Percentiles rank a stretch among this genome's conserved stretches.
Conservation (phyloP, 208 protist species). For the Hexamita inflata region DNA sequence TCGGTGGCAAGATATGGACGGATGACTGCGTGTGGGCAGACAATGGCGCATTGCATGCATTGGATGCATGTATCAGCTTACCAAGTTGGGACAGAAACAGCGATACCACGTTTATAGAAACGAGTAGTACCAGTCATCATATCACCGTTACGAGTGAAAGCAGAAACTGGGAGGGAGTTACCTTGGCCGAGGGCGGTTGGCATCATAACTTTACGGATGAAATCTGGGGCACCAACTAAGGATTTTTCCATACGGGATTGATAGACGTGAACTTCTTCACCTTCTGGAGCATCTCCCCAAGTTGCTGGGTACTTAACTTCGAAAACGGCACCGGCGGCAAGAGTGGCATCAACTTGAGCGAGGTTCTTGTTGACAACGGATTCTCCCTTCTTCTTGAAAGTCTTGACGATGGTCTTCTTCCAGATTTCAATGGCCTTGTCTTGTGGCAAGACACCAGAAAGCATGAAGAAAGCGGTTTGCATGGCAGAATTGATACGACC, state of each 20-base stretch:
- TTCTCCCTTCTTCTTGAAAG: slow-evolving; percentile 49
- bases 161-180: background rate
- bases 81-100: slow-evolving; percentile 51
- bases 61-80: slow-evolving; percentile 54
- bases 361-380: slow-evolving; percentile 50
- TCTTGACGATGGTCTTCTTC: slow-evolving; percentile 50
- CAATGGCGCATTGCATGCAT: slow-evolving; percentile 55
- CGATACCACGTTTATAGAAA: slow-evolving; percentile 54
- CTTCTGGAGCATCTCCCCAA: slow-evolving; percentile 30
- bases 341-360: slow-evolving; percentile 34
- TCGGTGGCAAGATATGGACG: slow-evolving; percentile 49
- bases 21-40: slow-evolving; percentile 59
- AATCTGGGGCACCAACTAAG: background rate
- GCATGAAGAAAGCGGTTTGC: slow-evolving; percentile 57
- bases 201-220: slow-evolving; percentile 25
- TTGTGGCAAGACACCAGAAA: slow-evolving; percentile 47
- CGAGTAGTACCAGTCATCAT: slow-evolving; percentile 35
- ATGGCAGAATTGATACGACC: slow-evolving; percentile 57
- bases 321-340: slow-evolving; percentile 1
- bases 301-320: slow-evolving; percentile 32
- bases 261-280: background rate
- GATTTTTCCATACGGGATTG: background rate
- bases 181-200: background rate
- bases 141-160: background rate
- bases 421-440: slow-evolving; percentile 49